These are phyloP conservation scores for Basidiobolus heterosporus DNA, from an alignment of 371 early-diverging fungal species.

Conservation along the genomic window DNA sequence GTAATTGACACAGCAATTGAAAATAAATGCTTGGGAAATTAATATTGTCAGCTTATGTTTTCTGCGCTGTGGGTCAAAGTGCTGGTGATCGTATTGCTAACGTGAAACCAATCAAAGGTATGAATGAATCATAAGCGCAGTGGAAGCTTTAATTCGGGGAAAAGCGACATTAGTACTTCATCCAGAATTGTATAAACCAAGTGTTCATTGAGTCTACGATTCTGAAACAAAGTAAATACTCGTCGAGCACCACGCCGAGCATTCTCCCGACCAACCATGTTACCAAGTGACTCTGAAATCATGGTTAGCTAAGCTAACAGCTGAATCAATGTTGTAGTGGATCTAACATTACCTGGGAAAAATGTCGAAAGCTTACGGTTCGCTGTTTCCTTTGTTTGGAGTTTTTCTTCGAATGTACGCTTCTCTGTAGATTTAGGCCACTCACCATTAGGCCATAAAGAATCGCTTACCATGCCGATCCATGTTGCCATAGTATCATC, in stretches of 20 bases:
- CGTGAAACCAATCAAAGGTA: too few species aligned
- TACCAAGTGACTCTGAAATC: conserved; percentile 43
- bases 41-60: too few species aligned
- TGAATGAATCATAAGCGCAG: background rate
- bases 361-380: conserved; percentile 40
- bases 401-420: conserved; percentile 32
- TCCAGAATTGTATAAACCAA: conserved; percentile 56
- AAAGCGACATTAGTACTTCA: conserved; percentile 44
- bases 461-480: too few species aligned
- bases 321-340: background rate
- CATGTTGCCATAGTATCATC: too few species aligned
- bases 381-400: conserved; percentile 36
- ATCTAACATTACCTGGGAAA: conserved; percentile 28
- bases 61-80: too few species aligned
- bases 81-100: too few species aligned
- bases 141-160: conserved; percentile 37
- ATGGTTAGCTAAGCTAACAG: too few species aligned
- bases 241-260: conserved; percentile 58
- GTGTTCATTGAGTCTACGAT: conserved; percentile 56
- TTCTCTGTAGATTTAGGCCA: conserved; percentile 12
- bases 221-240: conserved; percentile 56
- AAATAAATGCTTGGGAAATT: too few species aligned
- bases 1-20: too few species aligned
- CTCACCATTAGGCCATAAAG: too few species aligned
- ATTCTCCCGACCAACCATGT: conserved; percentile 70